phyloP scores from a whole-genome alignment of 164 flowering plant species.

The Cinnamomum chago region DNA sequence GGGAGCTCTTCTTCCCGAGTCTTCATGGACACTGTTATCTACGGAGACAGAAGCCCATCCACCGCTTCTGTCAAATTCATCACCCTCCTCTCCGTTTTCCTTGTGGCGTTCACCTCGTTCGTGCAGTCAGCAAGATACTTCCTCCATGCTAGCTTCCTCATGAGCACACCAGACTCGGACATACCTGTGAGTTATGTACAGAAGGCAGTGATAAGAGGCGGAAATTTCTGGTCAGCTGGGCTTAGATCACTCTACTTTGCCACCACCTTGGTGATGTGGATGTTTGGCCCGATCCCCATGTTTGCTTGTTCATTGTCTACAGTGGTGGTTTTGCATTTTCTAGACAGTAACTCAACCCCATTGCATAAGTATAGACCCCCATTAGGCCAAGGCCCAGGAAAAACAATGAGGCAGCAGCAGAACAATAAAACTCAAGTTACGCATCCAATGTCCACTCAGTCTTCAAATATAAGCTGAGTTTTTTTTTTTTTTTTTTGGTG shows the following conservation, averaged over 20 bases:
- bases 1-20: slow-evolving; percentile 38
- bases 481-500: too few relatives aligned
- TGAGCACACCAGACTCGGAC: slow-evolving; percentile 52
- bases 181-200: slow-evolving; percentile 40
- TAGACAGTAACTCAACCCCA: slow-evolving; percentile 40
- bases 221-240: slow-evolving; percentile 54
- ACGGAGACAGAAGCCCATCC: slow-evolving; percentile 46
- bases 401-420: background rate
- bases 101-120: slow-evolving; percentile 56
- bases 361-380: slow-evolving; percentile 22
- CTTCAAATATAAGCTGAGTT: background rate
- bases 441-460: background rate
- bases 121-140: slow-evolving; percentile 46
- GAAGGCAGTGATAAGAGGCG: slow-evolving; percentile 44
- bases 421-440: background rate
- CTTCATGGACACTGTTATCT: slow-evolving; percentile 33
- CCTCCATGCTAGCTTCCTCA: slow-evolving; percentile 54
- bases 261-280: slow-evolving; percentile 43
- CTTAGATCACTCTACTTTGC: slow-evolving; percentile 54
- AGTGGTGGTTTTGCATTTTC: slow-evolving; percentile 30
- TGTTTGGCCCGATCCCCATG: slow-evolving; percentile 64
- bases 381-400: background rate
- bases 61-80: slow-evolving; percentile 48
- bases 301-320: slow-evolving; percentile 31
- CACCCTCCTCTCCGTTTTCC: slow-evolving; percentile 44